Base-by-base conservation (phyloP, 306 rosid species). In the Vigna reflexopilosa region DNA sequence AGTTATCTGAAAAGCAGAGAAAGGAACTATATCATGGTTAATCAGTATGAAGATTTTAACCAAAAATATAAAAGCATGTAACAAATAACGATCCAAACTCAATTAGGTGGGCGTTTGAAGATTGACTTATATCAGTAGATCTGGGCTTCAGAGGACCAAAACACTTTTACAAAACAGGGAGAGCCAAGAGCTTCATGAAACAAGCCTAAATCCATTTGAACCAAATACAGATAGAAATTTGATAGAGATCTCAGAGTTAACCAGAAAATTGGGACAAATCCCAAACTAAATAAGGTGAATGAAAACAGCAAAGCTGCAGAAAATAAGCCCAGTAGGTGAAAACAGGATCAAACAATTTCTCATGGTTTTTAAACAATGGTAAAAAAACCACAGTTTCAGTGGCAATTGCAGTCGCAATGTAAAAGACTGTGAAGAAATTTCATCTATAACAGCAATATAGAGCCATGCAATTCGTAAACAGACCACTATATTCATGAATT, bases 311-410 rank as follows among this genome's bases (percentile, higher is more conserved):
- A 15, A 26, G 55, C 44, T 1, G 22, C 47, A 51, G 44, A 40
- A 62, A 80, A 78, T 8, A 16, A 61, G 52, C 34, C 36, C 72
- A 57, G 14, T 8, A 58, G 6, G 52, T 13, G 58, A 28, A 82
- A 82, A 44, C 78, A n/a, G 64, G 11, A 40, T 7, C 42, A 9
- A 30, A 17, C 28, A 67, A 63, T 40, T 40, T 40, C 45, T 40
- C 11, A 40, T 40, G 45, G 45, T 40, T 40, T 20, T 40, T 40
- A 40, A 40, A 8, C 11, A 0, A 8, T 40, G 45, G 45, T 8
- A 6, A 6, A 38, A 24, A 40, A 40, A 8, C 45, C 45, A 2
- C 45, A 40, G 45, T 7, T 40, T 9, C 45, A 40, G 45, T 40
- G 10, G 45, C 2, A 40, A 7, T 40, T 40, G 45, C 45, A 40